Evolutionary conservation across 192 early-diverging fungal genomes (phyloP), one percentile per base, ranked within the genome.

Genomic region (Allomyces macrogynus): DNA sequence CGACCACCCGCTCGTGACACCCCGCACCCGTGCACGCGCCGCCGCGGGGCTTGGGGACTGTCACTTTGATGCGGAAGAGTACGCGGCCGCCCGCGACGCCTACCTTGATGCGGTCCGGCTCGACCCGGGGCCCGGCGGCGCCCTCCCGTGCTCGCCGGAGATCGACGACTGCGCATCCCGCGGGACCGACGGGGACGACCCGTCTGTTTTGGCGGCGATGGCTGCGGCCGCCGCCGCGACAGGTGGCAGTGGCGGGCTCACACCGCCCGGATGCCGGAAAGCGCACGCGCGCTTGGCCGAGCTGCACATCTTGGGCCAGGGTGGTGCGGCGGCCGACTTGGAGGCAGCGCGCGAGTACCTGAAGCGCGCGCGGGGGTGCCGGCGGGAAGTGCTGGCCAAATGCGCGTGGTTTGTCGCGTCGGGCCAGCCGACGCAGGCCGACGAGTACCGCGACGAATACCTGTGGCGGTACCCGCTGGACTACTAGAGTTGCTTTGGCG

Each of bases 391-490:
- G 26, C 62, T 63, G 62, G 18, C 24, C 0, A 26, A 26, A 24
- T 25, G 26, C 24, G 18, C 24, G 9, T 26, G 16, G 12, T 14
- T 26, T 23, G 60, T 25, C 0, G 68, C 3, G 23, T 61, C 62
- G 54, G 40, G 67, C 62, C 65, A 65, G 40, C 62, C 54, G 1
- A 68, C 69, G 8, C 72, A 64, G 1, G 57, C 60, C 0, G 75
- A 72, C 18, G 75, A 72, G 3, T 72, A 73, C 61, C 70, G 70
- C 27, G 73, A 76, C n/a, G 68, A 72, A 23, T 76, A 72, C 75
- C 73, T 76, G 62, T 76, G 73, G 72, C 73, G 73, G 60, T 70
- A 76, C 62, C 71, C 67, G 64, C 32, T 76, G 16, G 75, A 57
- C 0, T 67, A 62, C 10, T 60, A 60, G 62, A 57, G 42, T 42